Conservation (phyloP, 2,329 filamentous ascomycete species). For the Sclerotiophoma versabilis region DNA sequence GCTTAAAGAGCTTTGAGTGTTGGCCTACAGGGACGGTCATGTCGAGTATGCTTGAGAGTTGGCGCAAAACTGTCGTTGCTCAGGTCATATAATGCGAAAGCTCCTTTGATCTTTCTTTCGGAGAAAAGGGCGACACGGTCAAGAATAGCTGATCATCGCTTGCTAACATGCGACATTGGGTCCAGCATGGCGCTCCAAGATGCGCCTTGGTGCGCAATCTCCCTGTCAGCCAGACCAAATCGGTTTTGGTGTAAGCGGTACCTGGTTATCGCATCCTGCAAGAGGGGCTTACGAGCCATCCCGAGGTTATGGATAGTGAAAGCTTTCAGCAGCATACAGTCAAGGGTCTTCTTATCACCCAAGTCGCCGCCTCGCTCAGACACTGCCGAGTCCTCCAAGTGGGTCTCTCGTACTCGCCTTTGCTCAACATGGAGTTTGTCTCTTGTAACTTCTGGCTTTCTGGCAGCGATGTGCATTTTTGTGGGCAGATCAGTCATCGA, state of each 20-base stretch:
- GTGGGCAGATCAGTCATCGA: background rate
- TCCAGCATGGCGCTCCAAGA: constrained; percentile 5
- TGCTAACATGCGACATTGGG: constrained; percentile 12
- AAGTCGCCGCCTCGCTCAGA: background rate
- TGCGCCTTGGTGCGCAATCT: background rate
- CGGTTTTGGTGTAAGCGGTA: background rate
- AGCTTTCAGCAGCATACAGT: background rate
- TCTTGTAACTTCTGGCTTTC: background rate
- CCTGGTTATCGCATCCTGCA: background rate
- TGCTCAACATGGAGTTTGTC: background rate
- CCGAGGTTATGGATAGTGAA: background rate
- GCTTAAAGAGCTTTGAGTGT: constrained; percentile 46
- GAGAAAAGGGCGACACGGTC: background rate
- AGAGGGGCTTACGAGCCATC: background rate
- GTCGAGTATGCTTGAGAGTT: background rate
- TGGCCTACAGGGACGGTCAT: constrained; percentile 9
- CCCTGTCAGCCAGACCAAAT: background rate
- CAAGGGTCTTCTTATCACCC: constrained; percentile 3
- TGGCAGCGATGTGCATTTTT: constrained; percentile 1
- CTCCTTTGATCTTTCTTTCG: background rate
- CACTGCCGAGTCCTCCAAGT: constrained; percentile 1
- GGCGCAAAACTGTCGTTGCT: background rate
- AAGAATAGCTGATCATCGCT: constrained; percentile 5
- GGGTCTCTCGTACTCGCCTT: constrained; percentile 6
- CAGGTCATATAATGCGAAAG: background rate